phyloP scores from a whole-genome alignment of 192 early-diverging fungal species.

The Podila horticola region DNA sequence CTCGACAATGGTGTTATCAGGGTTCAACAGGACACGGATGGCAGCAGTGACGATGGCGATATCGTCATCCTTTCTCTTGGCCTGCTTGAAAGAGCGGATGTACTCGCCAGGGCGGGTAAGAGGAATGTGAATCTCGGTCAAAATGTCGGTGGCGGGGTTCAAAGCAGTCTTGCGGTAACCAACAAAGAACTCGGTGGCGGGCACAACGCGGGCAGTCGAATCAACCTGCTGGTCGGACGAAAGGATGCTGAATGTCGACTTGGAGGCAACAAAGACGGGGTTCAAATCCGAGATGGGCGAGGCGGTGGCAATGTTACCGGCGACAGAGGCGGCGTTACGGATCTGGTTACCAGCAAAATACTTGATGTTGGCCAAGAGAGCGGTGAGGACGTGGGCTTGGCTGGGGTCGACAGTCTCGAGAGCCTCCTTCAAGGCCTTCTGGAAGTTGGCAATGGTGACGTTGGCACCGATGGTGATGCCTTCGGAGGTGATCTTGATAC shows the following conservation, averaged over 20 bases:
- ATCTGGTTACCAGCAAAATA: constrained; percentile 90
- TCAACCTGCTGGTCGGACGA: constrained; percentile 46
- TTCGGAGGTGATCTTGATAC: constrained; percentile 47
- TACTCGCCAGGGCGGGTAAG: constrained; percentile 66
- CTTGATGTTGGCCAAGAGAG: constrained; percentile 76
- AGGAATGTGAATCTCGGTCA: constrained; percentile 75
- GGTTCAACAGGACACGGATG: constrained; percentile 66
- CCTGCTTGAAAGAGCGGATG: constrained; percentile 84
- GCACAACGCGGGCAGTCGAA: constrained; percentile 59
- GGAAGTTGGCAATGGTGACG: constrained; percentile 71
- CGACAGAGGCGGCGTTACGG: constrained; percentile 86
- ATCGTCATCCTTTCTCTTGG: constrained; percentile 89
- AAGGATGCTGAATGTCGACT: constrained; percentile 60
- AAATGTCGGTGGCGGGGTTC: constrained; percentile 66
- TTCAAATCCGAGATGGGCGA: constrained; percentile 91
- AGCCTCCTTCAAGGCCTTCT: constrained; percentile 56
- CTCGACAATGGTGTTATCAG: constrained; percentile 59
- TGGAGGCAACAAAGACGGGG: constrained; percentile 81
- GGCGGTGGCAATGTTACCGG: constrained; percentile 90
- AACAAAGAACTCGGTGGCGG: constrained; percentile 79
- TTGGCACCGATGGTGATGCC: constrained; percentile 73
- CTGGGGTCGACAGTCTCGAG: constrained; percentile 43
- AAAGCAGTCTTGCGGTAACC: constrained; percentile 85
- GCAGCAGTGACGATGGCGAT: constrained; percentile 89
- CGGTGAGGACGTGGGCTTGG: constrained; percentile 67